Conservation (phyloP, 2,329 filamentous ascomycete species). For the Talaromyces albobiverticillius region DNA sequence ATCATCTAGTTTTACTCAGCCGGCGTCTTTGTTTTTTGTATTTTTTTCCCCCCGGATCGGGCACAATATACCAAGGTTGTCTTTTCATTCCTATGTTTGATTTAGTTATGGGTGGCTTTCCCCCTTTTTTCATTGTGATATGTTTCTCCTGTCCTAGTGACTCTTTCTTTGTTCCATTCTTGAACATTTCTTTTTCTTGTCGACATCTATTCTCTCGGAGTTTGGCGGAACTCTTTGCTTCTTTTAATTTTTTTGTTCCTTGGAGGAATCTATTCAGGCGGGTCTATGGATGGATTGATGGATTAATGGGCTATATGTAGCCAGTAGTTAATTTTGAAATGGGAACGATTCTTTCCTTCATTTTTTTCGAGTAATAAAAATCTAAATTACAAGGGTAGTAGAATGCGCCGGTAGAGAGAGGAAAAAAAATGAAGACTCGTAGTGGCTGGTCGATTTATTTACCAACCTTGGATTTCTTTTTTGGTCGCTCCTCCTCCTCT, state of each 20-base stretch:
- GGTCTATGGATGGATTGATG: constrained; percentile 13
- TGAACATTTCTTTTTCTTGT: not conserved
- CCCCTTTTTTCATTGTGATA: not conserved
- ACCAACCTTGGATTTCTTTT: constrained; percentile 60
- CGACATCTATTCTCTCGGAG: too few species aligned
- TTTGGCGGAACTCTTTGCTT: not conserved
- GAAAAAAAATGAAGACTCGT: not conserved
- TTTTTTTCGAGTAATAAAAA: too few species aligned
- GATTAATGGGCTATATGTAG: too few species aligned
- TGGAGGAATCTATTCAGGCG: constrained; percentile 11
- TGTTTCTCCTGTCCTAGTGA: not conserved
- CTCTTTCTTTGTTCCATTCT: not conserved
- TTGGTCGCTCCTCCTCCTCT: constrained; percentile 55
- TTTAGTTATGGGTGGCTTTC: not conserved
- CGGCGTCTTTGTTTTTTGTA: not conserved
- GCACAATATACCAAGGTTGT: constrained; percentile 7
- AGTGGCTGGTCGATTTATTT: constrained; percentile 30
- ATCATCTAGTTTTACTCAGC: not conserved
- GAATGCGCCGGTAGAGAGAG: not conserved
- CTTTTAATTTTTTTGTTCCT: not conserved
- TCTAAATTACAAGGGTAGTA: too few species aligned
- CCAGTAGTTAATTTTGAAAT: too few species aligned
- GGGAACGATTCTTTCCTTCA: too few species aligned
- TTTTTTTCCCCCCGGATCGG: not conserved
- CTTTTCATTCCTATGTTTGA: not conserved